Evolutionary conservation across 805 yeast genomes (phyloP).

Genomic region (Torulaspora gathmanii): DNA sequence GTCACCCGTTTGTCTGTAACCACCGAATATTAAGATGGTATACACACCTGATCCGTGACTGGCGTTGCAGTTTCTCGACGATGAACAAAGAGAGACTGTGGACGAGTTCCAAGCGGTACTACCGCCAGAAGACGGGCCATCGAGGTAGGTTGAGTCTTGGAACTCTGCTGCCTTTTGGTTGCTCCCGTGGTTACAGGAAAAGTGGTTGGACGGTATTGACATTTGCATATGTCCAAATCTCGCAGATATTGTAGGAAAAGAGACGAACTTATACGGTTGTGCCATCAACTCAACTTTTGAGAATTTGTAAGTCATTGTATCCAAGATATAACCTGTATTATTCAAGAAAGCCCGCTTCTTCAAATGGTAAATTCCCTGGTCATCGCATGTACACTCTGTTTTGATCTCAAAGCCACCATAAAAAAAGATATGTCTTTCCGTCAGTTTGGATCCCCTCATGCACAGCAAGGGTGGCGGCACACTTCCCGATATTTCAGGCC

Average conservation of each 20-base stretch:
- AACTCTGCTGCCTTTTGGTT: slow-evolving; percentile 4
- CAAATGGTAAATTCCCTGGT: slow-evolving; percentile 35
- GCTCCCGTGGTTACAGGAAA: slow-evolving; percentile 1
- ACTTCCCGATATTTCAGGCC: slow-evolving; percentile 38
- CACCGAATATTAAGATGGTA: slow-evolving; percentile 43
- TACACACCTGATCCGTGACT: slow-evolving; percentile 16
- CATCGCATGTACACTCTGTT: slow-evolving; percentile 28
- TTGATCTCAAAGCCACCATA: slow-evolving; percentile 65
- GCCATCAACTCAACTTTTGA: slow-evolving; percentile 41
- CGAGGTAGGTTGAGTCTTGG: slow-evolving; percentile 6
- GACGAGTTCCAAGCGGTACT: slow-evolving; percentile 4
- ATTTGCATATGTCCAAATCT: slow-evolving; percentile 41
- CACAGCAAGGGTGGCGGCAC: slow-evolving; percentile 52
- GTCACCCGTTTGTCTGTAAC: slow-evolving; percentile 38
- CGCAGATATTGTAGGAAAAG: slow-evolving; percentile 35
- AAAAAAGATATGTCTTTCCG: slow-evolving; percentile 53
- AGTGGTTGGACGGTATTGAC: slow-evolving; percentile 14
- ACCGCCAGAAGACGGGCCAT: slow-evolving; percentile 2
- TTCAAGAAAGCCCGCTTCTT: slow-evolving; percentile 46
- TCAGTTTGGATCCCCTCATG: slow-evolving; percentile 45
- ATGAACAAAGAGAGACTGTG: slow-evolving; percentile 2
- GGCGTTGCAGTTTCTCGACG: slow-evolving; percentile 2
- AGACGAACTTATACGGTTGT: slow-evolving; percentile 31
- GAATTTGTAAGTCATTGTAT: slow-evolving; percentile 46
- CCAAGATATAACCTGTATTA: slow-evolving; percentile 55